These are phyloP conservation scores for Solanum boliviense DNA, from an alignment of 257 asterid genomes.

Conservation along the genomic window DNA sequence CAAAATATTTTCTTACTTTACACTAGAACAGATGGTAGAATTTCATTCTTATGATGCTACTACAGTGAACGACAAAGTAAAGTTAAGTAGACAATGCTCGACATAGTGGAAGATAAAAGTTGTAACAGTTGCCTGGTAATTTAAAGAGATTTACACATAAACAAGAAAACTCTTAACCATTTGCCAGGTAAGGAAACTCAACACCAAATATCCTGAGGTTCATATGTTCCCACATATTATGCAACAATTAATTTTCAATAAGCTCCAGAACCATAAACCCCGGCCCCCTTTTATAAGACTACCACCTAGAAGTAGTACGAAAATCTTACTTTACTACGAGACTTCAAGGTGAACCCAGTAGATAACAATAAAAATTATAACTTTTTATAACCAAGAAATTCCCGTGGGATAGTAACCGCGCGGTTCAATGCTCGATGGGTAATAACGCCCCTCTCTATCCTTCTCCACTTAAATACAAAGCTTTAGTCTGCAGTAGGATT, in stretches of 20 bases:
- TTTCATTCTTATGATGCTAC: background rate
- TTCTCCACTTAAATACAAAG: background rate
- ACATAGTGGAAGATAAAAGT: background rate
- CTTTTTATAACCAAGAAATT: background rate
- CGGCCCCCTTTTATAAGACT: background rate
- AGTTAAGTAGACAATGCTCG: background rate
- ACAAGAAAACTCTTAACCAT: background rate
- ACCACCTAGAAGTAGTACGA: background rate
- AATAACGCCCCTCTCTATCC: background rate
- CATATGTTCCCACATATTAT: background rate
- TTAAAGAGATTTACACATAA: background rate
- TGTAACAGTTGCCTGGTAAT: background rate
- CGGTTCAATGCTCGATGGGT: background rate
- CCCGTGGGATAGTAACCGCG: background rate
- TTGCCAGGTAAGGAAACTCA: background rate
- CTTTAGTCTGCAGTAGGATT: background rate
- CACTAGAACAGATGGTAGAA: background rate
- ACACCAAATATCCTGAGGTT: background rate
- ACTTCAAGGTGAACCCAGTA: background rate
- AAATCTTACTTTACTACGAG: background rate
- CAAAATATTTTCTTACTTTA: background rate
- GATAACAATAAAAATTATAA: background rate
- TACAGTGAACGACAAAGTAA: background rate
- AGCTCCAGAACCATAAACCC: background rate
- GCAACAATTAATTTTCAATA: background rate